These are phyloP conservation scores for Fusarium sororula DNA, from an alignment of 2,329 filamentous ascomycete genomes.

Conservation along the genomic window DNA sequence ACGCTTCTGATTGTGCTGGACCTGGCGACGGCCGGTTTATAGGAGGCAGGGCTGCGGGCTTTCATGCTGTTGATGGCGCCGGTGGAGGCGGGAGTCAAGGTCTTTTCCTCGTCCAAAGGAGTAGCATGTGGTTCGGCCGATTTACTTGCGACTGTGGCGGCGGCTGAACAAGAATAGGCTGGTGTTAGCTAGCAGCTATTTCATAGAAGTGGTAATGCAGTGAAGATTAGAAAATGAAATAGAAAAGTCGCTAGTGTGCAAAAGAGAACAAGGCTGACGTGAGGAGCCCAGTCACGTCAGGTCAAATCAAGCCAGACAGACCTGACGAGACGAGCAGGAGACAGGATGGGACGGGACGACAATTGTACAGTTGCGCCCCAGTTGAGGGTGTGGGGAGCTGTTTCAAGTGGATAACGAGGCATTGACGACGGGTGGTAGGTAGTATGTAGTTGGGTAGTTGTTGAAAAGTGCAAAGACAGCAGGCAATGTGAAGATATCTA, in stretches of 20 bases:
- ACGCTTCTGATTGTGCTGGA: slow-evolving; percentile 65
- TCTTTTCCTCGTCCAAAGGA: slow-evolving; percentile 39
- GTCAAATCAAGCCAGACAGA: not conserved
- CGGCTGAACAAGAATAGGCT: slow-evolving; percentile 28
- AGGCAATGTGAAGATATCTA: not conserved
- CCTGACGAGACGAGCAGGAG: slow-evolving; percentile 9
- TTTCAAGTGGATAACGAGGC: slow-evolving; percentile 34
- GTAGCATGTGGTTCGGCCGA: slow-evolving; percentile 44
- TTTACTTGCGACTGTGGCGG: slow-evolving; percentile 30
- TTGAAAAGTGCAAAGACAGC: slow-evolving; percentile 16
- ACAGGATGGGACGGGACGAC: slow-evolving; percentile 19
- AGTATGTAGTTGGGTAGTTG: not conserved
- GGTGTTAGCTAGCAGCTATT: slow-evolving; percentile 27
- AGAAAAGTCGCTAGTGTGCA: not conserved
- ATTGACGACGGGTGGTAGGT: not conserved
- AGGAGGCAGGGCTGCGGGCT: slow-evolving; percentile 42
- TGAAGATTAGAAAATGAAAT: slow-evolving; percentile 4
- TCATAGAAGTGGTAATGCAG: not conserved
- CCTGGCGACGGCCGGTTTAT: slow-evolving; percentile 47
- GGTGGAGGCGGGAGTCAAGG: slow-evolving; percentile 51
- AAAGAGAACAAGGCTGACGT: slow-evolving; percentile 25
- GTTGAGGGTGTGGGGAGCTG: slow-evolving; percentile 38
- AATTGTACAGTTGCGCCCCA: slow-evolving; percentile 24
- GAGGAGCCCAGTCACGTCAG: slow-evolving; percentile 11
- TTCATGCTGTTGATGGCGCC: slow-evolving; percentile 55